These are phyloP conservation scores for Fistulifera solaris DNA, from an alignment of 108 stramenopile species.

Conservation along the genomic window DNA sequence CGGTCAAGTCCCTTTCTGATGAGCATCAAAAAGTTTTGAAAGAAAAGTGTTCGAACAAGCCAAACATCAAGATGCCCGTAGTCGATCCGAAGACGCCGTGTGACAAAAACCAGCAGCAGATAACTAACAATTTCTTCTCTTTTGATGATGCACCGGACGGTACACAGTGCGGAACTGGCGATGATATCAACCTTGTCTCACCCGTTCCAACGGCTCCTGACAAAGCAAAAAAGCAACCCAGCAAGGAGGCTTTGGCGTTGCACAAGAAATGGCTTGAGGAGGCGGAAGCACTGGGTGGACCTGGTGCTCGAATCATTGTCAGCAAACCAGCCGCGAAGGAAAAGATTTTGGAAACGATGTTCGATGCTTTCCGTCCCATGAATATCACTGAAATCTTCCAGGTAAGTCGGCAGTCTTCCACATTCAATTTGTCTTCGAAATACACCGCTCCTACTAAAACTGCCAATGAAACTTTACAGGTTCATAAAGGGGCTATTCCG, in stretches of 20 bases:
- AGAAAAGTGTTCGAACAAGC: constrained; percentile 9
- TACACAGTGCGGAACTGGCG: not conserved
- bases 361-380: constrained; percentile 65
- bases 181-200: constrained; percentile 4
- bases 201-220: not conserved
- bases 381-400: constrained; percentile 68
- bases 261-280: constrained; percentile 66
- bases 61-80: constrained; percentile 7
- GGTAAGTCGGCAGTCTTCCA: constrained; percentile 15
- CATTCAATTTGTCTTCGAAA: not conserved
- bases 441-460: not conserved
- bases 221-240: constrained; percentile 7
- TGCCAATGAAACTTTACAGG: constrained; percentile 2
- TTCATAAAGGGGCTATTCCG: constrained; percentile 34
- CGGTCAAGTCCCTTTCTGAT: constrained; percentile 11
- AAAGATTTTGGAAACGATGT: constrained; percentile 52
- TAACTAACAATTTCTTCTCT: not conserved
- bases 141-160: not conserved
- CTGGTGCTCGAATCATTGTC: constrained; percentile 52
- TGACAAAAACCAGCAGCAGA: not conserved
- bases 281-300: constrained; percentile 54
- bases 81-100: not conserved
- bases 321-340: constrained; percentile 62
- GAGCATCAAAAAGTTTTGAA: constrained; percentile 3
- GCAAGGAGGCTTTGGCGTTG: constrained; percentile 26